Conservation (phyloP, 2,329 filamentous ascomycete genomes). For the Chrysoporthe puriensis region DNA sequence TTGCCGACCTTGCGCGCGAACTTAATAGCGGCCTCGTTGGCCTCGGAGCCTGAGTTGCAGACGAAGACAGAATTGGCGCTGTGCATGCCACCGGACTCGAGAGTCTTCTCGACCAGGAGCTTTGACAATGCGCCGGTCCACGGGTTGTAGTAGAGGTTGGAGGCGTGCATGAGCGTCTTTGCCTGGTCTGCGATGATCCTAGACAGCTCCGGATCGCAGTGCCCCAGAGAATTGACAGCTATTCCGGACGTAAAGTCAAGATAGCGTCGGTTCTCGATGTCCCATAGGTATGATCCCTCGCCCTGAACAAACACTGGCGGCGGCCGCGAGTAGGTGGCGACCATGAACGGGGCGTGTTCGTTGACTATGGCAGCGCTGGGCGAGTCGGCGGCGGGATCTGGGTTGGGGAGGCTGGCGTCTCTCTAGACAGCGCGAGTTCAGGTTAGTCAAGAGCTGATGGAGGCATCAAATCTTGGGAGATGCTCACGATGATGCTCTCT, state of each 20-base stretch:
- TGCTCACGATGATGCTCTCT: constrained; percentile 41
- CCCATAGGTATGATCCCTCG: constrained; percentile 85
- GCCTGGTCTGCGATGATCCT: constrained; percentile 78
- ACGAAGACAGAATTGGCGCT: constrained; percentile 82
- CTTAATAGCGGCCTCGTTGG: constrained; percentile 97
- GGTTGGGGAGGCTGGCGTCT: constrained; percentile 56
- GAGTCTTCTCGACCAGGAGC: constrained; percentile 80
- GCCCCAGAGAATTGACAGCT: constrained; percentile 90
- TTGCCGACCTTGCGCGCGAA: constrained; percentile 93
- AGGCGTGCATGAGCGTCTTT: constrained; percentile 83
- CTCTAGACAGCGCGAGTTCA: constrained; percentile 28
- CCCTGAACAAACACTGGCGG: constrained; percentile 88
- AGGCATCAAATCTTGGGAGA: constrained; percentile 6
- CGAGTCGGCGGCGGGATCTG: constrained; percentile 72
- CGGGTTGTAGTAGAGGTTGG: constrained; percentile 95
- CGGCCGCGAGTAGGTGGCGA: constrained; percentile 91
- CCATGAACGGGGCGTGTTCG: constrained; percentile 85
- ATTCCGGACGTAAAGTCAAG: constrained; percentile 96
- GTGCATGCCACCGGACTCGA: constrained; percentile 79
- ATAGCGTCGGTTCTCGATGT: constrained; percentile 86
- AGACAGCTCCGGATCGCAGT: constrained; percentile 80
- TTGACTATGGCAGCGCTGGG: constrained; percentile 74
- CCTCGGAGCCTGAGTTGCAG: constrained; percentile 95
- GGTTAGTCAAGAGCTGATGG: constrained; percentile 1
- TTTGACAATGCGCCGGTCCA: constrained; percentile 92